Evolutionary conservation across 768 basidiomycete species (phyloP), one percentile per base, ranked within the genome.

Genomic region (Suillus ampliporus): DNA sequence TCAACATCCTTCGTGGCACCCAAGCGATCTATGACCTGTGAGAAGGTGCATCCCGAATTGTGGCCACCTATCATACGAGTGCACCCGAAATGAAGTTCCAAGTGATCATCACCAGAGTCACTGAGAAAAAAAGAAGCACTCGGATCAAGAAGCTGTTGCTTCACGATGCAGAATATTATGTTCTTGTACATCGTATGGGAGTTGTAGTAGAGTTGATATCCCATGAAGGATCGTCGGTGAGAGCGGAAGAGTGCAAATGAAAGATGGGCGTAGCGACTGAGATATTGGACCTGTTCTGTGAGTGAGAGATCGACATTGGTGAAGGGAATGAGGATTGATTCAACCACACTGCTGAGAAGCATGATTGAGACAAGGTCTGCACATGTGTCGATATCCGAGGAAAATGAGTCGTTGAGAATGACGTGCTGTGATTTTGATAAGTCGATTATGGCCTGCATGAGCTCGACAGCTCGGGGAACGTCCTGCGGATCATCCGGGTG

Each of bases 401-500:
- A n/a, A n/a, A n/a, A n/a, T n/a, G n/a, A n/a, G n/a, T n/a, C n/a
- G n/a, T n/a, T n/a, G n/a, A n/a, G n/a, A n/a, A n/a, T 63, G 61
- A 48, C 10, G 34, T 35, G 34, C 34, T 35, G 34, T 35, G 34
- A 35, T 5, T 35, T 35, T 5, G 34, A 35, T 1, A 35, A 35
- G 34, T 35, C 34, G 34, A 28, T 52, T 41, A 70, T 28, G 40
- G 61, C 37, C 2, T 46, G 35, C 9, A 77, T 65, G 5, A 77
- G 71, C 48, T 74, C 66, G 23, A 75, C 66, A 8, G 74, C 73
- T 28, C 69, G 61, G 0, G 76, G 75, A 21, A 77, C 76, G 62
- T 77, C 69, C 62, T 77, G 76, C 13, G 69, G 62, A 64, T 77
- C 74, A 31, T 69, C 69, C 1, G 73, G 75, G 57, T 66, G 66